A percentile compares a stretch with the other conserved stretches of the same genome.
phyloP scores from a whole-genome alignment of 1,284 basidiomycete species.

The Salmacisia buchloeana region DNA sequence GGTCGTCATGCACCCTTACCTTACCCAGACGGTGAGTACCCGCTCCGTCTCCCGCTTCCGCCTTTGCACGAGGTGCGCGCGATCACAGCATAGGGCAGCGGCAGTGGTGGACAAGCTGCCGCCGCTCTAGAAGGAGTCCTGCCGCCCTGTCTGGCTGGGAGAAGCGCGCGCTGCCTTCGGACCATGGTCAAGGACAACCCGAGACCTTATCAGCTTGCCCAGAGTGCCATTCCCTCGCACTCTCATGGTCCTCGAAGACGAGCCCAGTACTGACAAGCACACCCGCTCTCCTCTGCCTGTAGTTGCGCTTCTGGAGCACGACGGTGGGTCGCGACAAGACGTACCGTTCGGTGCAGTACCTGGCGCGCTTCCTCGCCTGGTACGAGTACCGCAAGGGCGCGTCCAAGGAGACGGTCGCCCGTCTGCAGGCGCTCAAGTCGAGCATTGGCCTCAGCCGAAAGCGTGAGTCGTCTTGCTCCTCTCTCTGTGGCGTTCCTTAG shows the following conservation, averaged over 20 bases:
- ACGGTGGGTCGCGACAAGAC: conserved; percentile 59
- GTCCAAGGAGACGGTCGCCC: conserved; percentile 52
- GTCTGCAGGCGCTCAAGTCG: conserved; percentile 52
- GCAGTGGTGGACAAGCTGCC: background rate
- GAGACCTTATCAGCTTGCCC: too few species aligned
- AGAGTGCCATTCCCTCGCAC: too few species aligned
- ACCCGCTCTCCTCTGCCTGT: background rate
- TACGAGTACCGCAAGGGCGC: conserved; percentile 53
- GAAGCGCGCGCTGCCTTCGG: too few species aligned
- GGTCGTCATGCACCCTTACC: conserved; percentile 48
- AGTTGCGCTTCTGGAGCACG: conserved; percentile 50
- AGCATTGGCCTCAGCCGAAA: conserved; percentile 53
- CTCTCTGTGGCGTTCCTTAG: background rate
- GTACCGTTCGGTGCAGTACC: conserved; percentile 87
- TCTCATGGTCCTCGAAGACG: too few species aligned
- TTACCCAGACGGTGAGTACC: conserved; percentile 38
- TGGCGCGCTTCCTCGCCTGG: conserved; percentile 85
- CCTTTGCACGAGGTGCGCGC: background rate
- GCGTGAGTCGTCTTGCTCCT: conserved; percentile 35
- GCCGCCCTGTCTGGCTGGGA: too few species aligned
- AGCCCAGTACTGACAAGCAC: too few species aligned
- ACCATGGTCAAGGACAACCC: too few species aligned
- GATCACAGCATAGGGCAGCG: background rate
- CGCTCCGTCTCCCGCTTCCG: background rate
- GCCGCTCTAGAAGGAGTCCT: too few species aligned